Conservation (phyloP, 305 asterid species). For the Plantago rigida region DNA sequence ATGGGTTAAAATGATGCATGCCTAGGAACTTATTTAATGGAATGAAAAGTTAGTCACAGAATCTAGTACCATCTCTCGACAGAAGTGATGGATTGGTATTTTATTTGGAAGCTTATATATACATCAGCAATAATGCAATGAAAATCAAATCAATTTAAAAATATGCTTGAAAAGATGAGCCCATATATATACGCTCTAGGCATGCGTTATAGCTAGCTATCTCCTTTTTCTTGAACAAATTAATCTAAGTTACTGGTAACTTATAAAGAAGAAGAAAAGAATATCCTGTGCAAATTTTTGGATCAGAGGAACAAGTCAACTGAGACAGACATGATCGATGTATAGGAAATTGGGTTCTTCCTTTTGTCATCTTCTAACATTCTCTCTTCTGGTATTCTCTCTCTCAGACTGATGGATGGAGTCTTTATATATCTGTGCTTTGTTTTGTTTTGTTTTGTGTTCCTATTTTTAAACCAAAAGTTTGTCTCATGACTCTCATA, state of each 20-base stretch:
- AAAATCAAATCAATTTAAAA: background rate
- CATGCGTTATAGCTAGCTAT: background rate
- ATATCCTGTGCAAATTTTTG: background rate
- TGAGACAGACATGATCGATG: conserved; percentile 18
- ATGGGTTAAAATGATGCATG: background rate
- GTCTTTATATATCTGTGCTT: background rate
- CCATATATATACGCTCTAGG: background rate
- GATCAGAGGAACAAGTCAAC: conserved; percentile 1
- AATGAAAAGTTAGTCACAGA: conserved; percentile 23
- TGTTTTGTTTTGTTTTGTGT: background rate
- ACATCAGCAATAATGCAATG: background rate
- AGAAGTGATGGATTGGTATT: conserved; percentile 15
- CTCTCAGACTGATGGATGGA: too few relatives aligned
- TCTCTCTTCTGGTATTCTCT: conserved; percentile 22
- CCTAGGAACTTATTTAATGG: background rate
- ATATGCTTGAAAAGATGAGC: conserved; percentile 13
- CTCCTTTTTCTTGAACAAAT: background rate
- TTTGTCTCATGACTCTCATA: background rate
- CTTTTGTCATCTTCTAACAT: conserved; percentile 42
- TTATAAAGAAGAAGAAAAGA: too few relatives aligned
- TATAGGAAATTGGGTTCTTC: conserved; percentile 27
- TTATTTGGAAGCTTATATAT: background rate
- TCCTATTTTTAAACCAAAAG: background rate
- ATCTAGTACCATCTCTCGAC: conserved; percentile 37
- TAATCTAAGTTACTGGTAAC: background rate